Percentiles rank a stretch among this genome's conserved stretches.
Conservation (phyloP, 352 stramenopile genomes). For the Phytophthora sp. region DNA sequence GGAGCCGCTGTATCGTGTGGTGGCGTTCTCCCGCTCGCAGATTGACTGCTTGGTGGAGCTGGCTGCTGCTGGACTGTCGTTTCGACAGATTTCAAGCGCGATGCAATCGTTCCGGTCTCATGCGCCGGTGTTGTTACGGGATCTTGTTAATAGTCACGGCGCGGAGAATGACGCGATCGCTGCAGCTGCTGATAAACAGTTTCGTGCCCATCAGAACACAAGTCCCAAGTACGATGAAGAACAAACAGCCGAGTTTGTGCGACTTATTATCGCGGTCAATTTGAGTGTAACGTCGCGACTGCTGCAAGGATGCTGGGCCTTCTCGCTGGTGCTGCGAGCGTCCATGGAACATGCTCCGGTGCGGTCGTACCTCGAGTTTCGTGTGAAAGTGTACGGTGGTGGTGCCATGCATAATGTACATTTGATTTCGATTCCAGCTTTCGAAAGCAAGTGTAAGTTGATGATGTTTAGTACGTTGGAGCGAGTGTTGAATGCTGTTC, state of each 20-base stretch:
- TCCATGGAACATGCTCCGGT: slow-evolving; percentile 32
- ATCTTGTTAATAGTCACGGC: slow-evolving; percentile 13
- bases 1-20: slow-evolving; percentile 31
- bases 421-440: slow-evolving; percentile 42
- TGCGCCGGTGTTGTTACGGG: slow-evolving; percentile 18
- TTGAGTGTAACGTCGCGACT: slow-evolving; percentile 42
- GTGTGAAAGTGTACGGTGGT: slow-evolving; percentile 42
- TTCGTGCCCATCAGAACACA: not conserved
- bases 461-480: slow-evolving; percentile 43
- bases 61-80: slow-evolving; percentile 33
- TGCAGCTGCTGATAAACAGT: not conserved
- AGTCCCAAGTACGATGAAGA: slow-evolving; percentile 31
- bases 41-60: slow-evolving; percentile 43
- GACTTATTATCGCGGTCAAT: slow-evolving; percentile 48
- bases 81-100: slow-evolving; percentile 36
- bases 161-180: not conserved
- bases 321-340: slow-evolving; percentile 50
- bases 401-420: slow-evolving; percentile 47
- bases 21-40: slow-evolving; percentile 33
- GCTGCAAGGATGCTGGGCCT: slow-evolving; percentile 48
- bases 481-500: slow-evolving; percentile 35
- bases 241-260: slow-evolving; percentile 45
- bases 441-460: slow-evolving; percentile 38
- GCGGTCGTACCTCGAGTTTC: slow-evolving; percentile 51
- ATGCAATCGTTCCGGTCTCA: slow-evolving; percentile 32